Conservation (phyloP, 2,329 filamentous ascomycete genomes). For the Pseudonectria foliicola region DNA sequence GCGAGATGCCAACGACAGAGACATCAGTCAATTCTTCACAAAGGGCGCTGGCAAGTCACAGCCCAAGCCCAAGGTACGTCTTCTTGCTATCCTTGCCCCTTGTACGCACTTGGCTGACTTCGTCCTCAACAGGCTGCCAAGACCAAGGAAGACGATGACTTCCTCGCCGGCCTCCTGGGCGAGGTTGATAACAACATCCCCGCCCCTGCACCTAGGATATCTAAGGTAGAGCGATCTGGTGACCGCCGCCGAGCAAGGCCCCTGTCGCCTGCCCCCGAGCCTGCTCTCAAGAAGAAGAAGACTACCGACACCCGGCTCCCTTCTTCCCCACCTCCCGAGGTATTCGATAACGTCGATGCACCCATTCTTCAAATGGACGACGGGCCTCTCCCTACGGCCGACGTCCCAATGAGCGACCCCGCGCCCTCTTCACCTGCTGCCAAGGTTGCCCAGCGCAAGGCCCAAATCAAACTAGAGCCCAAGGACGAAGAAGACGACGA, state of each 20-base stretch:
- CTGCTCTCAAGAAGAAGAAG: conserved; percentile 50
- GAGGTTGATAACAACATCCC: conserved; percentile 76
- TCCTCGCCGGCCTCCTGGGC: conserved; percentile 75
- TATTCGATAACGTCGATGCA: conserved; percentile 47
- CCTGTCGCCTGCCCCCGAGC: conserved; percentile 63
- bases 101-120: conserved; percentile 5
- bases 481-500: conserved; percentile 57
- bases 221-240: conserved; percentile 62
- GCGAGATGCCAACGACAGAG: conserved; percentile 79
- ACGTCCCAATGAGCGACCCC: conserved; percentile 77
- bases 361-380: conserved; percentile 55
- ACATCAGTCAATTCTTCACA: conserved; percentile 92
- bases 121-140: conserved; percentile 51
- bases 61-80: conserved; percentile 70
- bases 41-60: conserved; percentile 60
- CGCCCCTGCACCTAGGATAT: conserved; percentile 45
- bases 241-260: conserved; percentile 73
- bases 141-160: conserved; percentile 82
- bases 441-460: conserved; percentile 69
- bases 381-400: conserved; percentile 36
- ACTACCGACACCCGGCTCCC: conserved; percentile 41
- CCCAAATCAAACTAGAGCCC: conserved; percentile 40
- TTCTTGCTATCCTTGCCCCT: not conserved
- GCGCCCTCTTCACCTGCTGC: conserved; percentile 80
- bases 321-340: conserved; percentile 36